Evolutionary conservation across 1,284 basidiomycete genomes (phyloP), one percentile per base, ranked within the genome.

Genomic region (Ustilago bromivora): DNA sequence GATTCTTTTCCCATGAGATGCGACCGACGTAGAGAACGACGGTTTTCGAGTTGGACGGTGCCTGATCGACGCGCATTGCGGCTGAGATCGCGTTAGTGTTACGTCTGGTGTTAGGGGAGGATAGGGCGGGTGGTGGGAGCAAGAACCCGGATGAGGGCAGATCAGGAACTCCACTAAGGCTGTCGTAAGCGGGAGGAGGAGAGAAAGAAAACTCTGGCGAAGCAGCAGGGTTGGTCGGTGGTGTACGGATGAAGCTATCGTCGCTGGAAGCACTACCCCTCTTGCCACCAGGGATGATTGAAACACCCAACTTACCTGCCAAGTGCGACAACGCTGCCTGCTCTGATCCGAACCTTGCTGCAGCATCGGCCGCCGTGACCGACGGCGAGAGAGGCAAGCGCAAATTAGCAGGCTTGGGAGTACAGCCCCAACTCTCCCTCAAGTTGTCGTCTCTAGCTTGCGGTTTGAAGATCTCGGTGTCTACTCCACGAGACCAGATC

Each of bases 1-100:
- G 87, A 79, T 90, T 90, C 85, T 90, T 90, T 82, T 90, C 90
- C 88, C 89, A 90, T 3, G 88, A 89, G 51, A 88, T 84, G 23
- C 87, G 83, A 31, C 87, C 87, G 61, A 87, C 87, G 71, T 87
- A 88, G 19, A 87, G 86, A 3, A 88, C 76, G 36, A 87, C 86
- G 13, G 76, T 81, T 61, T 79, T 83, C 63, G 71, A 82, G 75
- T 80, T 67, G 15, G n/a, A 38, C 2, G 69, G 54, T 31, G 75
- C 73, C 32, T 59, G 61, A 15, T 67, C 68, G 53, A 64, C 59
- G 23, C 71, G 58, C 5, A 60, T 51, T n/a, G 17, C 52, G 36
- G 46, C 34, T 4, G 69, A 69, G 35, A 67, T 56, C 13, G 55
- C 17, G 4, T 8, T 28, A 35, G 35, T 35, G 40, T 52, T 59